phyloP scores from a whole-genome alignment of 495 filamentous ascomycete genomes.

The Xylaria castorea region DNA sequence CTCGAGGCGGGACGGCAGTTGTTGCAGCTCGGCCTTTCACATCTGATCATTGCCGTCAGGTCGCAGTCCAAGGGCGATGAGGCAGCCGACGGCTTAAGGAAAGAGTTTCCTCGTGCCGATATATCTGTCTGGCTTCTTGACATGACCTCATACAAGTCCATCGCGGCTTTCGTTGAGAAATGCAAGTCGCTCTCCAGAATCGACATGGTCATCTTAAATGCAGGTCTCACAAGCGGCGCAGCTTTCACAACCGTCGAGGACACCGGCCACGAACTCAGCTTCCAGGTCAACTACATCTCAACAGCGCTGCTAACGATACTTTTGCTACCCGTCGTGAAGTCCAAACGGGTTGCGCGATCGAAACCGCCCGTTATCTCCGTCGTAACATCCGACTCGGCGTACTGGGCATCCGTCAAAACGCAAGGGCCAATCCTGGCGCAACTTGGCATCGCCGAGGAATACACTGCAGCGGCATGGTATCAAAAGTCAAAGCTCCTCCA shows the following conservation, averaged over 20 bases:
- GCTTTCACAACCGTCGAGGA: conserved; percentile 40
- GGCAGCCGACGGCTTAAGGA: conserved; percentile 46
- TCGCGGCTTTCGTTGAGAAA: conserved; percentile 51
- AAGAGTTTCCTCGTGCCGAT: conserved; percentile 42
- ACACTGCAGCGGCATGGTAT: conserved; percentile 41
- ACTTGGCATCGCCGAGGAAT: conserved; percentile 40
- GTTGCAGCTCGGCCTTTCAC: conserved; percentile 50
- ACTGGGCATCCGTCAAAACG: conserved; percentile 37
- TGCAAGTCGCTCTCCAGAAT: conserved; percentile 47
- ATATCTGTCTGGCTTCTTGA: conserved; percentile 60
- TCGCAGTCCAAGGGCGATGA: conserved; percentile 52
- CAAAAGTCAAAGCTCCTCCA: conserved; percentile 48
- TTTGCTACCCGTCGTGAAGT: conserved; percentile 52
- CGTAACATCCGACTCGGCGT: conserved; percentile 47
- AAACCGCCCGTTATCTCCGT: conserved; percentile 47
- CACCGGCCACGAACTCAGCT: conserved; percentile 52
- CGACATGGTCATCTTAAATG: conserved; percentile 59
- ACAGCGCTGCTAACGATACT: conserved; percentile 54
- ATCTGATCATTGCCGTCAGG: conserved; percentile 62
- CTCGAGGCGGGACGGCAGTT: conserved; percentile 58
- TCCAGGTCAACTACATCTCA: conserved; percentile 54
- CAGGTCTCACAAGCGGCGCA: conserved; percentile 45
- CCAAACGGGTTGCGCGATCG: conserved; percentile 36
- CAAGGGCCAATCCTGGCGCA: conserved; percentile 48
- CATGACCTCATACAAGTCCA: conserved; percentile 53